Percentiles rank a stretch among this genome's conserved stretches.
Conservation (phyloP, 495 filamentous ascomycete species). For the Hypoxylon intermedium region DNA sequence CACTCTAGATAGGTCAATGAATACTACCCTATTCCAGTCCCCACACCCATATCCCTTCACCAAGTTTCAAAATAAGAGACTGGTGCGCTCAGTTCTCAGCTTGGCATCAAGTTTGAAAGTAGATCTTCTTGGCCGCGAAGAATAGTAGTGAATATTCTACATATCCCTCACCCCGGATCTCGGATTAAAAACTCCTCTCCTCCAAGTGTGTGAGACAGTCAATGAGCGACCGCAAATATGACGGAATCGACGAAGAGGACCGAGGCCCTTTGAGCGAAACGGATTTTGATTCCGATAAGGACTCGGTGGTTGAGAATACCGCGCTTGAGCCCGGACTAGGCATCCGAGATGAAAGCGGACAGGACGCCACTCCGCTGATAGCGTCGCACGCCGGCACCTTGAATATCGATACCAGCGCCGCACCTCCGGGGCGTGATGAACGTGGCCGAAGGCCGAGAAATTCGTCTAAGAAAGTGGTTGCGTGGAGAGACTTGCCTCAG, state of each 20-base stretch:
- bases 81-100: too few relatives aligned
- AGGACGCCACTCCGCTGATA: constrained; percentile 18
- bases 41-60: too few relatives aligned
- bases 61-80: too few relatives aligned
- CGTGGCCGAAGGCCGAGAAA: constrained; percentile 16
- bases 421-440: background rate
- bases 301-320: constrained; percentile 4
- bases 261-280: constrained; percentile 29
- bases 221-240: constrained; percentile 27
- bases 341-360: constrained; percentile 24
- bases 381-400: constrained; percentile 25
- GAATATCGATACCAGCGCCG: constrained; percentile 26
- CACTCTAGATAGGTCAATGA: too few relatives aligned
- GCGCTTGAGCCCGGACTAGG: constrained; percentile 18
- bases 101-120: too few relatives aligned
- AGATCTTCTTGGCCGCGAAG: too few relatives aligned
- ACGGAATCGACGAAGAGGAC: constrained; percentile 23
- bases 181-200: background rate
- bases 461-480: constrained; percentile 50
- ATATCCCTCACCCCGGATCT: background rate
- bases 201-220: constrained; percentile 5
- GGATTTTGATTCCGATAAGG: constrained; percentile 28
- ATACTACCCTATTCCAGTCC: too few relatives aligned
- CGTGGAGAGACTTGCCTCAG: constrained; percentile 73
- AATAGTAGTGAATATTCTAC: too few relatives aligned